Percentiles rank a stretch among this genome's conserved stretches.
phyloP scores from a whole-genome alignment of 2,329 filamentous ascomycete species.

The Neopestalotiopsis clavispora region DNA sequence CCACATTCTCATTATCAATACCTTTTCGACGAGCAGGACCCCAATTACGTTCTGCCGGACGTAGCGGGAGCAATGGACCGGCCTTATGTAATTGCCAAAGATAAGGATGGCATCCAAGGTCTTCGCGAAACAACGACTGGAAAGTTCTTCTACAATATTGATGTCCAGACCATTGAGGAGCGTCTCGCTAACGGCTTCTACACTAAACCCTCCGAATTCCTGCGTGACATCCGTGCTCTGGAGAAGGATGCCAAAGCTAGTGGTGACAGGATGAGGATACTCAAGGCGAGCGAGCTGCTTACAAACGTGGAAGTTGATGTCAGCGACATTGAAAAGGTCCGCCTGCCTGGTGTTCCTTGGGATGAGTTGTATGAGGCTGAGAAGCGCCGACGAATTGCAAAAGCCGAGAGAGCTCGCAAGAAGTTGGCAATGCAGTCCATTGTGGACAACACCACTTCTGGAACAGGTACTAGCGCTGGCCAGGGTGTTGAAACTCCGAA shows the following conservation, averaged over 20 bases:
- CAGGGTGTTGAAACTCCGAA: constrained; percentile 59
- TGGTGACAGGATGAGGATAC: constrained; percentile 80
- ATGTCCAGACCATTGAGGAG: constrained; percentile 87
- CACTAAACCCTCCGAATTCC: constrained; percentile 85
- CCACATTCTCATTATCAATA: constrained; percentile 77
- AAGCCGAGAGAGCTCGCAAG: constrained; percentile 66
- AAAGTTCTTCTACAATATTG: constrained; percentile 95
- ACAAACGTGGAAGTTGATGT: constrained; percentile 96
- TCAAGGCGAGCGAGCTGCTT: constrained; percentile 90
- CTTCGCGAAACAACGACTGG: constrained; percentile 75
- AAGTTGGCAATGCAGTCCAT: constrained; percentile 65
- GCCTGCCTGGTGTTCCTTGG: constrained; percentile 72
- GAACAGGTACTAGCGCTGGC: constrained; percentile 54
- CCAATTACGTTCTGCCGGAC: constrained; percentile 67
- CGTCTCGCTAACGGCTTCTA: constrained; percentile 97
- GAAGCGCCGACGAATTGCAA: constrained; percentile 64
- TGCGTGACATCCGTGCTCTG: constrained; percentile 83
- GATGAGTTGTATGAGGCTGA: constrained; percentile 81
- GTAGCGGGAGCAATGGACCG: constrained; percentile 62
- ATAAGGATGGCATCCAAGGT: constrained; percentile 78
- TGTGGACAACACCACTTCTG: constrained; percentile 53
- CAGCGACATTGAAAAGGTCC: constrained; percentile 67
- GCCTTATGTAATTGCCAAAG: constrained; percentile 80
- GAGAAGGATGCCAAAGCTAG: constrained; percentile 82
- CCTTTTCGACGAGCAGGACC: constrained; percentile 82